Conservation (phyloP, 2,329 filamentous ascomycete genomes). For the Xylariaceae sp. region DNA sequence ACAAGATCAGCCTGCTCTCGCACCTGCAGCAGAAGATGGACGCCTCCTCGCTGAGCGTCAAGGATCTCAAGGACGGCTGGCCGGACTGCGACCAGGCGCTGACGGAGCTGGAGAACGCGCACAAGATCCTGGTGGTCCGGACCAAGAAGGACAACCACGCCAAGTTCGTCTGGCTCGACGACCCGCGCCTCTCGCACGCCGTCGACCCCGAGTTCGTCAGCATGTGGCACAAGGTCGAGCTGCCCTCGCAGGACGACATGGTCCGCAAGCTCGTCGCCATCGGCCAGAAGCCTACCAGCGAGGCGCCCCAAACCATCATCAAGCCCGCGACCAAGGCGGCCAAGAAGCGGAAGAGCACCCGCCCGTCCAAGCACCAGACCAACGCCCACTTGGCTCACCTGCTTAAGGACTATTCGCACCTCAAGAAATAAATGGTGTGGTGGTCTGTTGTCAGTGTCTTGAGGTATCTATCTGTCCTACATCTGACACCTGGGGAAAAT, state of each 20-base stretch:
- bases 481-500: too few species aligned
- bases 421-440: too few species aligned
- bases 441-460: too few species aligned
- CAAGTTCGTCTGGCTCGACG: conserved; percentile 83
- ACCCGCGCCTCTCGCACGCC: conserved; percentile 66
- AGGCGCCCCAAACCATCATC: conserved; percentile 60
- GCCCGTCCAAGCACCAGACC: conserved; percentile 70
- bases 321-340: conserved; percentile 49
- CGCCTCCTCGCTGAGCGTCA: conserved; percentile 74
- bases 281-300: conserved; percentile 78
- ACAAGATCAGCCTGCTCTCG: conserved; percentile 68
- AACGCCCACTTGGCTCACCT: conserved; percentile 83
- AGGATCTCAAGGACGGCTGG: conserved; percentile 96
- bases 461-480: too few species aligned
- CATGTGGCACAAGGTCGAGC: conserved; percentile 75
- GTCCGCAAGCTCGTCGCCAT: conserved; percentile 70
- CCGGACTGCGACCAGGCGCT: conserved; percentile 75
- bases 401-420: conserved; percentile 50
- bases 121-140: conserved; percentile 77
- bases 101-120: conserved; percentile 67
- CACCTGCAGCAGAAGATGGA: conserved; percentile 78
- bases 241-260: conserved; percentile 68
- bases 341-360: conserved; percentile 68
- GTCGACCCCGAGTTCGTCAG: conserved; percentile 78
- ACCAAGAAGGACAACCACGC: conserved; percentile 90